Conservation (phyloP, 257 asterid genomes). For the Anisodus tanguticus region DNA sequence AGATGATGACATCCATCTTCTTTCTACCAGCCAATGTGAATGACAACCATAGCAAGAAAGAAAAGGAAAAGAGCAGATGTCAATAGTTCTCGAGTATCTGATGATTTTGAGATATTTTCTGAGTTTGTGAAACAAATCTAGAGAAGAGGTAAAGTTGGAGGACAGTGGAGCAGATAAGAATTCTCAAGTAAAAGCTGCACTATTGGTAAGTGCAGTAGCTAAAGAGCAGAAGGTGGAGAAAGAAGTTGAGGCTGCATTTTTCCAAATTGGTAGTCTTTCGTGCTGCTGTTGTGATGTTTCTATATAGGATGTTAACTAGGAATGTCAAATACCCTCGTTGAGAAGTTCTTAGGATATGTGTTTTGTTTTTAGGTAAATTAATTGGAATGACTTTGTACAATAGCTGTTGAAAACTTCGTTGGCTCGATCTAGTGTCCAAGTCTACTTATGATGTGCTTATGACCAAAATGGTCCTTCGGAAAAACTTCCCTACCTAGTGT, state of each 20-base stretch:
- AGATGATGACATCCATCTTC: not conserved
- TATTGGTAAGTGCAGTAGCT: not conserved
- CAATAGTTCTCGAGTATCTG: not conserved
- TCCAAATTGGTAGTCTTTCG: not conserved
- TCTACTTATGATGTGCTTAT: not conserved
- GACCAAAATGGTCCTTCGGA: too few species aligned
- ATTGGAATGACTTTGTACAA: not conserved
- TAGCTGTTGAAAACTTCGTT: not conserved
- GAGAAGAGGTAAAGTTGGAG: not conserved
- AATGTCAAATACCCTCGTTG: not conserved
- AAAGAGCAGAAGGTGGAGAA: not conserved
- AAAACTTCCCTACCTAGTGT: not conserved
- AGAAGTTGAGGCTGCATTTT: not conserved
- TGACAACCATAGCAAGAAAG: not conserved
- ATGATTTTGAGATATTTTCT: not conserved
- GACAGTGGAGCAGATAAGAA: not conserved
- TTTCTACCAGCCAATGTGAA: not conserved
- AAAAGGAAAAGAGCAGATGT: not conserved
- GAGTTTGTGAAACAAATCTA: not conserved
- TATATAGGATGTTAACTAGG: not conserved
- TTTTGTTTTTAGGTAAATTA: constrained; percentile 1
- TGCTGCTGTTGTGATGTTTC: not conserved
- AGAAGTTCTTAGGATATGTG: not conserved
- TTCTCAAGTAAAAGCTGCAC: not conserved
- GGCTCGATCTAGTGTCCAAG: not conserved